These are phyloP conservation scores for Podila minutissima DNA, from an alignment of 192 early-diverging fungal species.

Conservation along the genomic window DNA sequence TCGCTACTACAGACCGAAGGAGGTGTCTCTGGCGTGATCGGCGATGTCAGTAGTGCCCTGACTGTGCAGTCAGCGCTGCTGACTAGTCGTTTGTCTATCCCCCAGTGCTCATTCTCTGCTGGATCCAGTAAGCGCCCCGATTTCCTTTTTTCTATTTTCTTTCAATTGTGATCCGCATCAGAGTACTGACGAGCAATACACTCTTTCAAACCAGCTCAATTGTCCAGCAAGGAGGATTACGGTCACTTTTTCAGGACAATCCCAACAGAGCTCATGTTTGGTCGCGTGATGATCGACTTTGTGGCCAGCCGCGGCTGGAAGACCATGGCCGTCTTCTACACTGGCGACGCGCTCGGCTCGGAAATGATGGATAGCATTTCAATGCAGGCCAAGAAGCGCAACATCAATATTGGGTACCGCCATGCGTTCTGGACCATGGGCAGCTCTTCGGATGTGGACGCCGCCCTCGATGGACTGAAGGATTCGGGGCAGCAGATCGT, in stretches of 20 bases:
- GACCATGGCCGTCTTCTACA: slow-evolving; percentile 55
- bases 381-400: slow-evolving; percentile 29
- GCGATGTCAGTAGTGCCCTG: slow-evolving; percentile 61
- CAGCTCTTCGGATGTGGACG: slow-evolving; percentile 22
- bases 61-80: slow-evolving; percentile 58
- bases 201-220: slow-evolving; percentile 30
- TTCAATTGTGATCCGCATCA: background rate
- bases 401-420: slow-evolving; percentile 48
- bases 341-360: slow-evolving; percentile 57
- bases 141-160: slow-evolving; percentile 9
- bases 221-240: slow-evolving; percentile 60
- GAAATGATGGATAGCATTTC: slow-evolving; percentile 55
- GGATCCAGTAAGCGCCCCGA: slow-evolving; percentile 50
- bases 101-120: slow-evolving; percentile 64
- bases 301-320: slow-evolving; percentile 58
- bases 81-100: slow-evolving; percentile 59
- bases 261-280: slow-evolving; percentile 63
- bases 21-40: slow-evolving; percentile 62
- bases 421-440: slow-evolving; percentile 51
- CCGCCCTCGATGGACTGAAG: slow-evolving; percentile 35
- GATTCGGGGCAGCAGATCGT: slow-evolving; percentile 57
- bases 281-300: slow-evolving; percentile 57
- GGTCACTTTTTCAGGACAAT: slow-evolving; percentile 62
- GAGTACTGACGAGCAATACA: background rate
- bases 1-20: slow-evolving; percentile 52